Conservation (phyloP, 169 alveolate genomes). For the Plasmodium sp. region DNA sequence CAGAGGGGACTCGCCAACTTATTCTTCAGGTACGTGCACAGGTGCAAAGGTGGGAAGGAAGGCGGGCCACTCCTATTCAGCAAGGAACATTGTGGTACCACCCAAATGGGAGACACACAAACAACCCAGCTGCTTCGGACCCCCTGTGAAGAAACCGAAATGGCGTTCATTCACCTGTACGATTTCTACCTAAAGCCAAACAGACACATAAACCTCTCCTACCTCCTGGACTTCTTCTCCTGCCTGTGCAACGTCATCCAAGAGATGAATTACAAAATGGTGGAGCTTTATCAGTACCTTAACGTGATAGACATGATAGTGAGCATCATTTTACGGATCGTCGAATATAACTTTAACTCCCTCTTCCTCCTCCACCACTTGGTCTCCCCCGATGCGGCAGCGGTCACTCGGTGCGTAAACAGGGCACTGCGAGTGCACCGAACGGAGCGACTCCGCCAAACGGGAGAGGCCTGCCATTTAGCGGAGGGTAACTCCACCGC, state of each 20-base stretch:
- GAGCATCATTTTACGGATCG: constrained; percentile 23
- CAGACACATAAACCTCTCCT: constrained; percentile 7
- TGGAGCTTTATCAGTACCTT: constrained; percentile 50
- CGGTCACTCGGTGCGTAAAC: background rate
- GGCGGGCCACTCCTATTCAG: background rate
- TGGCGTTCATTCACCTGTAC: constrained; percentile 4
- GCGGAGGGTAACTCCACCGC: background rate
- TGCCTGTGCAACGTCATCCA: constrained; percentile 38
- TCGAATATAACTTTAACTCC: constrained; percentile 50
- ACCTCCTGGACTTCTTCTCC: constrained; percentile 31
- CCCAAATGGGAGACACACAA: background rate
- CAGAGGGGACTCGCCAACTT: constrained; percentile 31
- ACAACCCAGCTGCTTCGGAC: background rate
- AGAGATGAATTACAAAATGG: constrained; percentile 29
- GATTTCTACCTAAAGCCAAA: constrained; percentile 31
- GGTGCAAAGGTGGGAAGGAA: background rate
- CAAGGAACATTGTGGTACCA: background rate
- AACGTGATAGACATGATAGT: constrained; percentile 29
- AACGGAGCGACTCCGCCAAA: background rate
- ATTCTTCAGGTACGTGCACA: constrained; percentile 59
- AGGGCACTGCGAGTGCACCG: background rate
- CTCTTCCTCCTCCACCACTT: constrained; percentile 31
- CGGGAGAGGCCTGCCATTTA: background rate
- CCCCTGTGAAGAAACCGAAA: background rate
- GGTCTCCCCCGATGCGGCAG: background rate